Conservation (phyloP, 768 basidiomycete genomes). For the Rhodocollybia butyracea region DNA sequence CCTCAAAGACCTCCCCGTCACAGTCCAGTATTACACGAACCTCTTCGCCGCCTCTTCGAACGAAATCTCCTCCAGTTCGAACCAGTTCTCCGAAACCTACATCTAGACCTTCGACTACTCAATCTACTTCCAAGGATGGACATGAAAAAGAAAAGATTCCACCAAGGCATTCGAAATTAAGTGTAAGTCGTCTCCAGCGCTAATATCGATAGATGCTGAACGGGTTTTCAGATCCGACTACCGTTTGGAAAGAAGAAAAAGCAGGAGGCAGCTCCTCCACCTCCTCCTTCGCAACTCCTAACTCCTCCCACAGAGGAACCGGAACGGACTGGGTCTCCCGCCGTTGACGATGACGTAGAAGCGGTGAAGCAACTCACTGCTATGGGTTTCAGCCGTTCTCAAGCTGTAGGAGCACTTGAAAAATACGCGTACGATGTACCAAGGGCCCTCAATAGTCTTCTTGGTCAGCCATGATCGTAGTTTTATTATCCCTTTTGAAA, state of each 20-base stretch:
- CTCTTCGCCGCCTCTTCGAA: constrained; percentile 39
- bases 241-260: constrained; percentile 80
- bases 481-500: not conserved
- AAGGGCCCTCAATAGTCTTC: constrained; percentile 71
- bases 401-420: constrained; percentile 84
- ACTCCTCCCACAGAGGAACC: constrained; percentile 46
- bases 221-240: constrained; percentile 57
- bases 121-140: constrained; percentile 55
- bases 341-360: constrained; percentile 68
- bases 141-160: constrained; percentile 59
- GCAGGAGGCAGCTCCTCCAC: constrained; percentile 42
- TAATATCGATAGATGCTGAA: constrained; percentile 9
- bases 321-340: constrained; percentile 41
- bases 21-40: constrained; percentile 28
- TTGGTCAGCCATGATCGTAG: constrained; percentile 32
- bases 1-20: constrained; percentile 31
- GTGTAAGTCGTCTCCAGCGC: constrained; percentile 45
- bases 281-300: constrained; percentile 36
- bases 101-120: constrained; percentile 50
- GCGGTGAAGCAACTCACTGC: constrained; percentile 74
- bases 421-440: constrained; percentile 79
- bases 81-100: constrained; percentile 48
- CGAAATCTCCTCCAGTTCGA: constrained; percentile 48
- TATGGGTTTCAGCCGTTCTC: constrained; percentile 88
- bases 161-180: constrained; percentile 67